Base-by-base conservation (phyloP, 225 moss, liverwort and hornwort genomes). In the Bryoerythrophyllum caledonicum region DNA sequence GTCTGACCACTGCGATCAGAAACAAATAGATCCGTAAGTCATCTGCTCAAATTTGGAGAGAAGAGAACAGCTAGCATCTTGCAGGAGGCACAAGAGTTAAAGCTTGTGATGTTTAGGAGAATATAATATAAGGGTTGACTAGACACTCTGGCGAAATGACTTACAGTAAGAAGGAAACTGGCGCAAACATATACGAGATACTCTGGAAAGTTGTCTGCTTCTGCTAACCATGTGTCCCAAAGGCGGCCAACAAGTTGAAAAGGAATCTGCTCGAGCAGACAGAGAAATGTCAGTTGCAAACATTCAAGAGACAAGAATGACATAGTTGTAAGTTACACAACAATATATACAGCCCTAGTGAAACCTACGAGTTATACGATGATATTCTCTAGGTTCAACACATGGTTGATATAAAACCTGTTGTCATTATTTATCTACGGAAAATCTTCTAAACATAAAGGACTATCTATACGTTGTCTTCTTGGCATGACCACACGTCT, bases 131-230 rank as follows among this genome's bases (percentile, higher is more conserved):
- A 5, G 24, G 10, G 56, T 25, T 4, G 38, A 27, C 56, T 38
- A 17, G 19, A 43, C 10, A 56, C n/a, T 44, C 2, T 28, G 74
- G 9, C 7, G 51, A 60, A 44, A 32, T 35, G 48, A 70, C 92
- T 86, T 82, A 96, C 96, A 78, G 93, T 99, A 48, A 99, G 99
- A 54, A 99, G 77, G 80, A 99, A 99, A 82, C 99, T 99, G 76
- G 99, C 99, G 40, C 91, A 95, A 65, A 95, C 93, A 52, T 99
- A 99, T 20, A 99, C 95, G 41, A 99, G 95, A 77, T 99, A 99
- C 83, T 99, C 99, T 51, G 99, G 90, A 76, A 99, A 99, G 51
- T 84, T 91, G 83, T 99, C 95, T 76, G 95, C 99, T 84, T 99
- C 99, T 52, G 99, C 90, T 68, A 99, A 75, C 81, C 95, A 99